Percentiles rank a stretch among this genome's conserved stretches.
These are phyloP conservation scores for Salix viminalis DNA, from an alignment of 345 rosid genomes.

Conservation along the genomic window DNA sequence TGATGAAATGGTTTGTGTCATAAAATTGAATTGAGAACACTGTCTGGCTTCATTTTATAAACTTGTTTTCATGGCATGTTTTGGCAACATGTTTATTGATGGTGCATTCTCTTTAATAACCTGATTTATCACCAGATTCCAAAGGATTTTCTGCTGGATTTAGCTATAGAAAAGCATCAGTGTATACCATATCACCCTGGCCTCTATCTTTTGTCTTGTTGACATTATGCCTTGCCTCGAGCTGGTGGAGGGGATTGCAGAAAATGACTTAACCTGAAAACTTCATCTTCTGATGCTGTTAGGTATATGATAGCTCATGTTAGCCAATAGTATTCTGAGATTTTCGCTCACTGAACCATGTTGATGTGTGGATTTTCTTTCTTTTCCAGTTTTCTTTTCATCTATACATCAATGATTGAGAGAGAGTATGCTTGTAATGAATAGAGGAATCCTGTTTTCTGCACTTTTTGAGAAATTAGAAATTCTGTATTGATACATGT, in stretches of 20 bases:
- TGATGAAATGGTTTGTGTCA: not conserved
- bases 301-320: not conserved
- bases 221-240: not conserved
- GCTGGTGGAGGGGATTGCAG: not conserved
- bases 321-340: not conserved
- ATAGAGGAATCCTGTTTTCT: not conserved
- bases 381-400: not conserved
- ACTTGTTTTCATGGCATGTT: slow-evolving; percentile 16
- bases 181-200: not conserved
- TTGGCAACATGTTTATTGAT: slow-evolving; percentile 1
- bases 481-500: slow-evolving; percentile 4
- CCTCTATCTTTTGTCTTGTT: not conserved
- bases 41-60: not conserved
- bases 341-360: not conserved
- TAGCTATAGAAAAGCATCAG: not conserved
- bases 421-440: not conserved
- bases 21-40: not conserved
- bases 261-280: not conserved
- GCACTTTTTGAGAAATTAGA: not conserved
- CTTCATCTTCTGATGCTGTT: not conserved
- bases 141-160: not conserved
- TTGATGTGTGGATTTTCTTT: not conserved
- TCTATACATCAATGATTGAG: not conserved
- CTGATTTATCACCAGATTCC: not conserved
- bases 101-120: not conserved